Percentiles rank a stretch among this genome's conserved stretches.
Conservation (phyloP, 1,139 yeast genomes). For the Chernovozyma aurita region DNA sequence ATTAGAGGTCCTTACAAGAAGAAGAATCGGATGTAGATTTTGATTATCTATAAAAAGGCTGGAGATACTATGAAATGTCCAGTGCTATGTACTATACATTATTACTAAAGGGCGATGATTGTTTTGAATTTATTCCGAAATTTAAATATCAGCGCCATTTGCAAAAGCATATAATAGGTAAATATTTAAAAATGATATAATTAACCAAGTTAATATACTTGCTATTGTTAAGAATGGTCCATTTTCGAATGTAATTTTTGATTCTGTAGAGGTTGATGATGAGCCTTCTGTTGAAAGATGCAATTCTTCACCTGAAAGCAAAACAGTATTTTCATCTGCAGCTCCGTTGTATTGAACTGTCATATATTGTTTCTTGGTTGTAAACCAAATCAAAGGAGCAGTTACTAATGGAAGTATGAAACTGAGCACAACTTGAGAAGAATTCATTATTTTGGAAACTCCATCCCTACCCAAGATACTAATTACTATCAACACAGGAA, state of each 20-base stretch:
- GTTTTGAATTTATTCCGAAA: background rate
- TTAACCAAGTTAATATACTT: slow-evolving; percentile 63
- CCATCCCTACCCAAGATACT: slow-evolving; percentile 66
- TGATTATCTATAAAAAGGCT: background rate
- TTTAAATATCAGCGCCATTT: slow-evolving; percentile 60
- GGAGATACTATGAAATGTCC: too few relatives aligned
- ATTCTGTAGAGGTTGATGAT: slow-evolving; percentile 1
- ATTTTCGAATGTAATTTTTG: slow-evolving; percentile 52
- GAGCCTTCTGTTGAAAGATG: too few relatives aligned
- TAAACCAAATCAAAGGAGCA: slow-evolving; percentile 72
- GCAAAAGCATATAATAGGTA: slow-evolving; percentile 68
- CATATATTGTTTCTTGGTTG: slow-evolving; percentile 57
- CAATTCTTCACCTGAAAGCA: slow-evolving; percentile 10
- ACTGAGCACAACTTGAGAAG: slow-evolving; percentile 71
- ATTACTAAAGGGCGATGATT: slow-evolving; percentile 1
- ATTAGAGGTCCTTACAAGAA: slow-evolving; percentile 40
- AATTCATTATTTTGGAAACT: slow-evolving; percentile 61
- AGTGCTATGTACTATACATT: background rate
- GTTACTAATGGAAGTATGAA: slow-evolving; percentile 68
- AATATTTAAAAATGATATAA: slow-evolving; percentile 67
- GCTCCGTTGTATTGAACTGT: slow-evolving; percentile 32
- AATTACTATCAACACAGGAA: slow-evolving; percentile 67
- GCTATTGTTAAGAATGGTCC: slow-evolving; percentile 49
- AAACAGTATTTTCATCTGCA: slow-evolving; percentile 15
- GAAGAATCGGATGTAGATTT: slow-evolving; percentile 19